Conservation (phyloP, 352 stramenopile species). For the Phytophthora quininea region DNA sequence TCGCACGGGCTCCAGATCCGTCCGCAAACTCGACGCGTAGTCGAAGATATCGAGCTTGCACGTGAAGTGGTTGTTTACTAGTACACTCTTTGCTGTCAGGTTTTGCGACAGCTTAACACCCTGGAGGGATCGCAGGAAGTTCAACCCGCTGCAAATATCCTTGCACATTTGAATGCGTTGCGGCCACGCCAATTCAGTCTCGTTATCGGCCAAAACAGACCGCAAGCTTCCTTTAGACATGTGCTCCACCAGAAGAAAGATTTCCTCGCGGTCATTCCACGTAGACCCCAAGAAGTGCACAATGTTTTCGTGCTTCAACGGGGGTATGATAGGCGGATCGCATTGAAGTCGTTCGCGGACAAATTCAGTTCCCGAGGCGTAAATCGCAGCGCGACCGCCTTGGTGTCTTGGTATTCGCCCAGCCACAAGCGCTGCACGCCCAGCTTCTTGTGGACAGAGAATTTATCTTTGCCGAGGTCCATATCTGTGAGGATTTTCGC, state of each 20-base stretch:
- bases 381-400: slow-evolving; percentile 66
- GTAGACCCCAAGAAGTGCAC: slow-evolving; percentile 70
- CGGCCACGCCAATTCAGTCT: slow-evolving; percentile 61
- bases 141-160: slow-evolving; percentile 54
- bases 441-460: slow-evolving; percentile 58
- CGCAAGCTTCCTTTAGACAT: slow-evolving; percentile 76
- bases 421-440: slow-evolving; percentile 60
- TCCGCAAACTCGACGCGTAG: slow-evolving; percentile 56
- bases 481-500: slow-evolving; percentile 46
- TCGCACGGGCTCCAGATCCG: slow-evolving; percentile 43
- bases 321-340: slow-evolving; percentile 55
- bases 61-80: slow-evolving; percentile 58
- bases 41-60: slow-evolving; percentile 85
- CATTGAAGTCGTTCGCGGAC: slow-evolving; percentile 48
- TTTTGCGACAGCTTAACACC: slow-evolving; percentile 48
- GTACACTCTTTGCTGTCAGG: slow-evolving; percentile 62
- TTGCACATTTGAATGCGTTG: slow-evolving; percentile 54
- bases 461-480: slow-evolving; percentile 54
- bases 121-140: slow-evolving; percentile 54
- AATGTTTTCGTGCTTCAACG: slow-evolving; percentile 72
- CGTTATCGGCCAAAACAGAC: slow-evolving; percentile 51
- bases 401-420: slow-evolving; percentile 47
- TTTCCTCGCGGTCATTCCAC: slow-evolving; percentile 58
- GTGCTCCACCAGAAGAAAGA: slow-evolving; percentile 76
- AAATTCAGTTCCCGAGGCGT: slow-evolving; percentile 42